Conservation (phyloP, 768 basidiomycete species). For the Artomyces pyxidatus region DNA sequence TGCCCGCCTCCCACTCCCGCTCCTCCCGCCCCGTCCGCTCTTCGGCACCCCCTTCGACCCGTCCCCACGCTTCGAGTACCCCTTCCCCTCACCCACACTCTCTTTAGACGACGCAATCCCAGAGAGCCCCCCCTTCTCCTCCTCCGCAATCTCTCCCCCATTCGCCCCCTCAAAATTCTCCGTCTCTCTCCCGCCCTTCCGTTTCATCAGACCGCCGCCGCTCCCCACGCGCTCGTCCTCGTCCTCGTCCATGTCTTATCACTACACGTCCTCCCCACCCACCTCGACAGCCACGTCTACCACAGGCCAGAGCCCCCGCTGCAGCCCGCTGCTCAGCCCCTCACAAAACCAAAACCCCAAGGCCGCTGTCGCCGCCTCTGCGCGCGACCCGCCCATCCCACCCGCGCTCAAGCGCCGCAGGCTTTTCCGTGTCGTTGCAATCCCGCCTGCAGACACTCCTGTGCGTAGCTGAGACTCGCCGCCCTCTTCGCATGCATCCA, state of each 20-base stretch:
- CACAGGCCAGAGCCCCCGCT: not conserved
- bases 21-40: not conserved
- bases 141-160: not conserved
- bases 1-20: not conserved
- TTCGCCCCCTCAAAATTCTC: not conserved
- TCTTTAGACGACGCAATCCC: not conserved
- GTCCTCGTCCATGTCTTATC: not conserved
- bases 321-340: not conserved
- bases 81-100: not conserved
- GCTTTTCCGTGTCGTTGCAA: not conserved
- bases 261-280: not conserved
- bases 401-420: not conserved
- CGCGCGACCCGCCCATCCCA: not conserved
- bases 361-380: not conserved
- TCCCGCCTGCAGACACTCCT: not conserved
- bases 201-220: not conserved
- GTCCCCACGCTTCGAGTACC: constrained; percentile 5
- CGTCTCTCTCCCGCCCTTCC: not conserved
- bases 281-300: not conserved
- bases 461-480: not conserved
- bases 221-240: not conserved
- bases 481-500: no score
- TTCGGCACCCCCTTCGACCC: constrained; percentile 5
- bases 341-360: not conserved
- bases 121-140: not conserved